Evolutionary conservation across 2,329 filamentous ascomycete species (phyloP).

Genomic region (Leptographium wingfieldii): DNA sequence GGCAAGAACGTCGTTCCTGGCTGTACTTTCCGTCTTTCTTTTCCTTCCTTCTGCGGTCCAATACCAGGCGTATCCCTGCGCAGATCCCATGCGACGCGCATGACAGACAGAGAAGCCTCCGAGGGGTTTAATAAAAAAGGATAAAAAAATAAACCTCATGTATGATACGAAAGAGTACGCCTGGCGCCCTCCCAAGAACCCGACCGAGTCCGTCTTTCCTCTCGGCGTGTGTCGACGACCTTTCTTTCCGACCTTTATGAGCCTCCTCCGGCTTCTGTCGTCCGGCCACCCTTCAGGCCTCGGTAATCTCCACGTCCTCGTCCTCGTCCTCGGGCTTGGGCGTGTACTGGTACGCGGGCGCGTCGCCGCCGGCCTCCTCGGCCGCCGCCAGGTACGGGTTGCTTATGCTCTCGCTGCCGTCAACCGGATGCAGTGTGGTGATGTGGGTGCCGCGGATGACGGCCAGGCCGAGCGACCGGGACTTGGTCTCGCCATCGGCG

Average conservation of each 20-base stretch:
- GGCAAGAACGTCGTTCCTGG: not conserved
- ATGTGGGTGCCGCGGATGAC: constrained; percentile 87
- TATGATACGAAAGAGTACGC: not conserved
- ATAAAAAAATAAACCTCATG: not conserved
- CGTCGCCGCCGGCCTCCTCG: constrained; percentile 30
- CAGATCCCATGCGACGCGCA: not conserved
- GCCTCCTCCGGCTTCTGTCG: not conserved
- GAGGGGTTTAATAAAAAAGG: no score
- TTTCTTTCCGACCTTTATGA: no score
- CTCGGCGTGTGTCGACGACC: no score
- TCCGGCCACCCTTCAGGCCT: no score
- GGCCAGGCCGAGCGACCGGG: constrained; percentile 69
- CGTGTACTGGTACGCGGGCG: constrained; percentile 12
- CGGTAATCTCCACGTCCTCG: not conserved
- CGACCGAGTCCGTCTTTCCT: not conserved
- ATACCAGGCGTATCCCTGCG: no score
- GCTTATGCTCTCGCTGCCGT: constrained; percentile 89
- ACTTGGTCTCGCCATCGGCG: constrained; percentile 80
- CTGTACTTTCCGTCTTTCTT: not conserved
- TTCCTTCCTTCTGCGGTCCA: no score
- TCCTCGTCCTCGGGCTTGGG: constrained; percentile 9
- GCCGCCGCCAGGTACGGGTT: constrained; percentile 83
- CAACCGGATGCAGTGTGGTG: constrained; percentile 81
- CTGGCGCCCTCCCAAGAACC: not conserved
- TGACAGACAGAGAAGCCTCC: not conserved